These are phyloP conservation scores for Quercus dentata DNA, from an alignment of 306 rosid genomes.

Conservation along the genomic window DNA sequence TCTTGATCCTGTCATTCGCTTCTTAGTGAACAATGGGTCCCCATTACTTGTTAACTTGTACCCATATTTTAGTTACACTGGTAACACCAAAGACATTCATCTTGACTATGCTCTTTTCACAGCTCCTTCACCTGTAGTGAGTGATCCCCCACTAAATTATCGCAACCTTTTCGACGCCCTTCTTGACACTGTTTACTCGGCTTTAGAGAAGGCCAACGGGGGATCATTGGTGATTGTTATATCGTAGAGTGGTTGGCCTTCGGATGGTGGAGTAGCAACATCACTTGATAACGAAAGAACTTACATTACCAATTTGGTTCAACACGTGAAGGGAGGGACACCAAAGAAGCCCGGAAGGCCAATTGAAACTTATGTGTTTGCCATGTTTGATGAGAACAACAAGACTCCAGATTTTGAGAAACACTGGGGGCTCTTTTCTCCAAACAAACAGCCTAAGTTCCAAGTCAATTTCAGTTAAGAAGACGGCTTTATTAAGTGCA, in stretches of 20 bases:
- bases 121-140: conserved; percentile 17
- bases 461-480: conserved; percentile 18
- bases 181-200: conserved; percentile 36
- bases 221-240: conserved; percentile 32
- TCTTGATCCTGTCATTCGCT: conserved; percentile 21
- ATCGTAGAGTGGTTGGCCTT: conserved; percentile 58
- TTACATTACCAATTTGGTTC: conserved; percentile 32
- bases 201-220: conserved; percentile 39
- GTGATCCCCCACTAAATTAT: conserved; percentile 29
- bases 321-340: conserved; percentile 37
- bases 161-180: conserved; percentile 35
- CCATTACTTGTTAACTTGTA: conserved; percentile 44
- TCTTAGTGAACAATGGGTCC: conserved; percentile 18
- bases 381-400: conserved; percentile 40
- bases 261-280: conserved; percentile 36
- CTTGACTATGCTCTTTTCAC: conserved; percentile 38
- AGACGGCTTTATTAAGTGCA: too few relatives aligned
- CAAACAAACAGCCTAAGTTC: conserved; percentile 26
- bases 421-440: conserved; percentile 35
- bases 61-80: conserved; percentile 30
- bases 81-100: background rate
- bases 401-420: conserved; percentile 19
- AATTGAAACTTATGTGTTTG: conserved; percentile 34
- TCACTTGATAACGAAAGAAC: conserved; percentile 33
- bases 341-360: conserved; percentile 28